phyloP scores from a whole-genome alignment of 129 eudicot species.

The Tanacetum coccineum region DNA sequence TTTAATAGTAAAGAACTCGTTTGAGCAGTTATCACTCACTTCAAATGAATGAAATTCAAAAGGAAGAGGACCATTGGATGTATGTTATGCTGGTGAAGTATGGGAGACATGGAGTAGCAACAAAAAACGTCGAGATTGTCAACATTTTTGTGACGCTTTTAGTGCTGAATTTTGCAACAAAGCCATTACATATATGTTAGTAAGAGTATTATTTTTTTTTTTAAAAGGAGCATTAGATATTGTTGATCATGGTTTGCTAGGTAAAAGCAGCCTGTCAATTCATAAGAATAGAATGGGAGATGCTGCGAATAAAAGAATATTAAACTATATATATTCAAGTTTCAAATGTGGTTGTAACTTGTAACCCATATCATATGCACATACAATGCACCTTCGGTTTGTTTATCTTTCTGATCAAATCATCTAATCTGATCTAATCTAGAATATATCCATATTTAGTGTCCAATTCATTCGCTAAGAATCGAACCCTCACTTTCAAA shows the following conservation, averaged over 20 bases:
- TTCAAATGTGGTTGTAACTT: conserved; percentile 27
- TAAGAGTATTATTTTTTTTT: too few relatives aligned
- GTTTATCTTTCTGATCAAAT: conserved; percentile 29
- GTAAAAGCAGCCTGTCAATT: conserved; percentile 14
- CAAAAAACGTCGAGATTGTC: background rate
- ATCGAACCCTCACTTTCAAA: conserved; percentile 33
- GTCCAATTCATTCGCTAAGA: conserved; percentile 5
- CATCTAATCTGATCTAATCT: conserved; percentile 33
- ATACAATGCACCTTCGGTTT: conserved; percentile 21
- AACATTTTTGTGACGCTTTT: background rate
- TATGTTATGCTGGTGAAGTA: background rate
- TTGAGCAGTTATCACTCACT: background rate
- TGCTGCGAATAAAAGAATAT: conserved; percentile 21
- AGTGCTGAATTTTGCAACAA: conserved; percentile 5
- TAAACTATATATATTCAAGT: conserved; percentile 15
- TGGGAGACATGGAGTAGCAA: background rate
- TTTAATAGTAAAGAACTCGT: background rate
- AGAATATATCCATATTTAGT: conserved; percentile 27
- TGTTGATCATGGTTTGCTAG: conserved; percentile 16
- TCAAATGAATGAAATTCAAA: background rate
- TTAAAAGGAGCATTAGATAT: too few relatives aligned
- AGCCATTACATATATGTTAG: conserved; percentile 19
- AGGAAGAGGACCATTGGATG: background rate
- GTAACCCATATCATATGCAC: conserved; percentile 23
- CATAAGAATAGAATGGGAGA: conserved; percentile 16